phyloP scores from a whole-genome alignment of 306 rosid species.

The Malus orientalis region DNA sequence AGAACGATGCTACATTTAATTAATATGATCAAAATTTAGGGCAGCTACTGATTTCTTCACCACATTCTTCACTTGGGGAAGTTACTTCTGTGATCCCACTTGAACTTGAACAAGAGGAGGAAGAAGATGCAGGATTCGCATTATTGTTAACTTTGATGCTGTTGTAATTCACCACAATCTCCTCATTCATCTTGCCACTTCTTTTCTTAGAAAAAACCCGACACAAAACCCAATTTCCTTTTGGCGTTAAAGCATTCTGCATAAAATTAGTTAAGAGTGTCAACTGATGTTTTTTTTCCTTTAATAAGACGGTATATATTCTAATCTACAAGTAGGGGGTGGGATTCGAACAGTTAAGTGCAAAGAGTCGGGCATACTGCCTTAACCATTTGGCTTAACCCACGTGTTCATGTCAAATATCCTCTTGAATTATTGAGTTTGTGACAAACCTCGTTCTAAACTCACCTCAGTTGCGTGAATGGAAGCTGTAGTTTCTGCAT shows the following conservation, averaged over 20 bases:
- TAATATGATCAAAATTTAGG: conserved; percentile 1
- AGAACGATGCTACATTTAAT: neutral
- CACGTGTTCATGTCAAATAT: neutral
- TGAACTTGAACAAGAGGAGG: conserved; percentile 68
- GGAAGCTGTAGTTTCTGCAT: conserved; percentile 1
- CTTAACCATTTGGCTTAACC: neutral
- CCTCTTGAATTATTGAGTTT: neutral
- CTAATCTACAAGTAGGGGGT: neutral
- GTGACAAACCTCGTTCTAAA: neutral
- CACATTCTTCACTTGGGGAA: conserved; percentile 30
- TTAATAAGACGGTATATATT: neutral
- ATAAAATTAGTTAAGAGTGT: neutral
- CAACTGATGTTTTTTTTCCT: neutral
- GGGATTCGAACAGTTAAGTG: too few species aligned
- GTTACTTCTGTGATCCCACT: conserved; percentile 39
- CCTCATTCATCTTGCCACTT: conserved; percentile 21
- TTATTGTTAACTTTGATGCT: neutral
- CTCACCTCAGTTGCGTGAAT: conserved; percentile 22
- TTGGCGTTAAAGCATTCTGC: conserved; percentile 36
- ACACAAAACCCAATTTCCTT: conserved; percentile 73
- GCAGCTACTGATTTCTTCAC: conserved; percentile 32
- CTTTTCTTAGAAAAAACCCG: conserved; percentile 52
- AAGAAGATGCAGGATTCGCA: conserved; percentile 17
- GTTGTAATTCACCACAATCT: neutral
- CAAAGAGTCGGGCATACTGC: neutral